Base-by-base conservation (phyloP, 768 basidiomycete species). In the Pleurotus djamor region DNA sequence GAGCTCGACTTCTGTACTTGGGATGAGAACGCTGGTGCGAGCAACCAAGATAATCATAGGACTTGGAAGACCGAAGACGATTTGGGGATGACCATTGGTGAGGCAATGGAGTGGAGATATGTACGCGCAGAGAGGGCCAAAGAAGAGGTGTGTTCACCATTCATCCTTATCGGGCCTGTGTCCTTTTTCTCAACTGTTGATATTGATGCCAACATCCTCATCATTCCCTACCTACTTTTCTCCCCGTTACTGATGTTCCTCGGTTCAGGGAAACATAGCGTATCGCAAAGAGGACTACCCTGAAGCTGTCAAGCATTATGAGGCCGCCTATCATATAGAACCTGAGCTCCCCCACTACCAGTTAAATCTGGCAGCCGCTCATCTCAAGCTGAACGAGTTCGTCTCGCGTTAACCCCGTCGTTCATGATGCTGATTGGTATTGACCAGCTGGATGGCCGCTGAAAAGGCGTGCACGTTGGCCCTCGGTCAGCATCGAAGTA, bases 321-420 rank as follows among this genome's bases (percentile, higher is more conserved):
- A 83, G 65, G 69, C 72, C 4, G 89, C 89, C 0, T 76, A 85
- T 66, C 65, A 75, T 5, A 86, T 87, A 45, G 89, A 91, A 65
- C 82, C 88, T 2, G 89, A 91, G 67, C 69, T 91, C 61, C 87
- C 89, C 0, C 84, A 88, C 65, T 91, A 91, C 64, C 85, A 89
- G 65, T 80, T 91, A 37, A 91, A 91, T 65, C 78, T 91, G 28
- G 89, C 89, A 3, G 88, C 88, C 1, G 89, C 89, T 0, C 79
- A 90, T 68, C 69, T 91, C 37, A 91, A 91, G 66, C 71, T 91
- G 49, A 75, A 76, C 71, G 83, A 87, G 89, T 91, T 69, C 60
- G 86, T 73, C 45, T 16, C 6, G 49, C 35, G 17, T 64, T 49
- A 37, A 33, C 48, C 59, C 64, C 1, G 21, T 17, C 43, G 4